These are phyloP conservation scores for Elymus sibiricus DNA, from an alignment of 176 grass and related monocot species.

Conservation along the genomic window DNA sequence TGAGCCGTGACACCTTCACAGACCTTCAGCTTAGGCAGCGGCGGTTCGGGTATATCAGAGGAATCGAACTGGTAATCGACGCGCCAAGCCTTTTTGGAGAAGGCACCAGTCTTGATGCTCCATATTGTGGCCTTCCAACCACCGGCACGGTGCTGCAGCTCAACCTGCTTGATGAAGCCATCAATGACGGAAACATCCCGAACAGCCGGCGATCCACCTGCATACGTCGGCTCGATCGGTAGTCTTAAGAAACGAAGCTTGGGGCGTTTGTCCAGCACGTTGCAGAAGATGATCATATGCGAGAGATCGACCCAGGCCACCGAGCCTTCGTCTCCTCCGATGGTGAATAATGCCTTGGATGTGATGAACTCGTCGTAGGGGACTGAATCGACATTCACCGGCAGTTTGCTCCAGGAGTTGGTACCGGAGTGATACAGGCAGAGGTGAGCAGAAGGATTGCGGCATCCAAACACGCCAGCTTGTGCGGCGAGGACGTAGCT, in stretches of 20 bases:
- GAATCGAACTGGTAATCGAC: background rate
- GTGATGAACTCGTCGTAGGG: background rate
- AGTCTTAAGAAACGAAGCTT: background rate
- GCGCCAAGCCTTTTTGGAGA: background rate
- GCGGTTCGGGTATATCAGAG: background rate
- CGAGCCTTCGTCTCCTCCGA: background rate
- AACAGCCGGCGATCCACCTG: background rate
- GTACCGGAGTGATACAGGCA: background rate
- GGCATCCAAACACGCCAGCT: rapidly evolving
- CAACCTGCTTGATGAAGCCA: background rate
- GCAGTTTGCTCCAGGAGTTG: background rate
- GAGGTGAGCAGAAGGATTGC: background rate
- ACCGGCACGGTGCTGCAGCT: background rate
- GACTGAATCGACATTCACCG: background rate
- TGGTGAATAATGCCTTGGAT: background rate
- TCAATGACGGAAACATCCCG: background rate
- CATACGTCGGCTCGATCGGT: background rate
- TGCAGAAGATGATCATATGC: background rate
- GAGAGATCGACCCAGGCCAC: conserved; percentile 3
- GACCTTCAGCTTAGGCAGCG: background rate
- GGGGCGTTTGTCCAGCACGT: background rate
- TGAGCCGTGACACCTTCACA: background rate
- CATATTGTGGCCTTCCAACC: background rate
- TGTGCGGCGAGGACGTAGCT: background rate
- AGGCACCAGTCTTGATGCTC: background rate